Evolutionary conservation across 345 rosid genomes (phyloP).

Genomic region (Streptanthus diversifolius): DNA sequence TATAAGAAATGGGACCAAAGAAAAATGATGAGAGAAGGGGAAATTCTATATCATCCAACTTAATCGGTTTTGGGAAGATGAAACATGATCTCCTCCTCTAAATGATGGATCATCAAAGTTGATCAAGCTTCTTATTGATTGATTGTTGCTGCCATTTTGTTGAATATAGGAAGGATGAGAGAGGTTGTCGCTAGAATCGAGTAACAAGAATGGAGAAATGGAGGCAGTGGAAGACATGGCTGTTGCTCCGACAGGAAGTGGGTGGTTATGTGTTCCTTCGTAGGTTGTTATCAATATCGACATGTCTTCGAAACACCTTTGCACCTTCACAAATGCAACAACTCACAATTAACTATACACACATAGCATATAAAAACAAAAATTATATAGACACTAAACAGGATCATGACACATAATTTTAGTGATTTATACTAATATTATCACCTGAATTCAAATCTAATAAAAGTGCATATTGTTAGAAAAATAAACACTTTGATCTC

Average conservation of each 20-base stretch:
- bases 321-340: conserved; percentile 34
- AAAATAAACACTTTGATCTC: neutral
- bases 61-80: conserved; percentile 28
- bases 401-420: neutral
- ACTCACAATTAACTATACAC: neutral
- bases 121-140: conserved; percentile 15
- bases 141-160: conserved; percentile 15
- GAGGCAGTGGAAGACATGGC: conserved; percentile 48
- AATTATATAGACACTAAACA: neutral
- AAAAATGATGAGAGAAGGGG: neutral
- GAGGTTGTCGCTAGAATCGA: conserved; percentile 32
- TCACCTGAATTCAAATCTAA: neutral
- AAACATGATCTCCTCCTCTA: conserved; percentile 28
- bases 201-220: conserved; percentile 34
- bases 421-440: neutral
- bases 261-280: conserved; percentile 52
- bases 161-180: conserved; percentile 19
- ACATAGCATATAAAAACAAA: neutral
- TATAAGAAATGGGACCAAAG: neutral
- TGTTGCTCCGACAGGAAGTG: conserved; percentile 46
- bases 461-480: neutral
- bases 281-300: conserved; percentile 44
- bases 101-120: conserved; percentile 32
- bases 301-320: conserved; percentile 46
- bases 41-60: conserved; percentile 29